These are phyloP conservation scores for Bimuria novae-zelandiae DNA, from an alignment of 2,329 filamentous ascomycete species.

Conservation along the genomic window DNA sequence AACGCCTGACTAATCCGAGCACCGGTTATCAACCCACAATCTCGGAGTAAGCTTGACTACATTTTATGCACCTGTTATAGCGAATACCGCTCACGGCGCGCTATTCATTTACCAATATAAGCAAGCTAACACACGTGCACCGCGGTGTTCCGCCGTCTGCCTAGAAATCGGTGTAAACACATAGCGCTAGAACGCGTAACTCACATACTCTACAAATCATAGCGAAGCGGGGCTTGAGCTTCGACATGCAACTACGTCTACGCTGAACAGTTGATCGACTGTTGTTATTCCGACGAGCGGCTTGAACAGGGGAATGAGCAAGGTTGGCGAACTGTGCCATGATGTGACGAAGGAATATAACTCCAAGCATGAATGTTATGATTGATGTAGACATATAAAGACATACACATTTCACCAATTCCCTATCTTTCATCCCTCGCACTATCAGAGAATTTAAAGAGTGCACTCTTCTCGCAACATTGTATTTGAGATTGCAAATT, in stretches of 20 bases:
- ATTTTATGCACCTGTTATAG: too few relatives aligned
- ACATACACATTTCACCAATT: too few relatives aligned
- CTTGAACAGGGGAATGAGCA: not conserved
- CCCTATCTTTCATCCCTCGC: too few relatives aligned
- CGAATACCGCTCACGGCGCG: too few relatives aligned
- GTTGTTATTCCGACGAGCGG: not conserved
- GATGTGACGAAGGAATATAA: not conserved
- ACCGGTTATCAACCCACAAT: too few relatives aligned
- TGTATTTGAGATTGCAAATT: not conserved
- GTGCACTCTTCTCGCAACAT: not conserved
- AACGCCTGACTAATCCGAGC: too few relatives aligned
- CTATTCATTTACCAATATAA: too few relatives aligned
- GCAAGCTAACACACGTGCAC: not conserved
- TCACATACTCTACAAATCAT: not conserved
- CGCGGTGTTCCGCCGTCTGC: not conserved
- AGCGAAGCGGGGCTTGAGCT: not conserved
- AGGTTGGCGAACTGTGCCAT: not conserved
- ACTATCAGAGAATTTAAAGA: too few relatives aligned
- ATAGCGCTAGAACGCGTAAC: not conserved
- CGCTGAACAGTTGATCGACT: not conserved
- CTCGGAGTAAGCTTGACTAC: too few relatives aligned
- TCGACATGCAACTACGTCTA: not conserved
- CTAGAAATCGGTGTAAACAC: not conserved
- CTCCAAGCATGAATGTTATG: not conserved
- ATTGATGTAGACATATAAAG: not conserved